Evolutionary conservation across 1,284 basidiomycete species (phyloP), one percentile per base, ranked within the genome.

Genomic region (Chalciporus sp.): DNA sequence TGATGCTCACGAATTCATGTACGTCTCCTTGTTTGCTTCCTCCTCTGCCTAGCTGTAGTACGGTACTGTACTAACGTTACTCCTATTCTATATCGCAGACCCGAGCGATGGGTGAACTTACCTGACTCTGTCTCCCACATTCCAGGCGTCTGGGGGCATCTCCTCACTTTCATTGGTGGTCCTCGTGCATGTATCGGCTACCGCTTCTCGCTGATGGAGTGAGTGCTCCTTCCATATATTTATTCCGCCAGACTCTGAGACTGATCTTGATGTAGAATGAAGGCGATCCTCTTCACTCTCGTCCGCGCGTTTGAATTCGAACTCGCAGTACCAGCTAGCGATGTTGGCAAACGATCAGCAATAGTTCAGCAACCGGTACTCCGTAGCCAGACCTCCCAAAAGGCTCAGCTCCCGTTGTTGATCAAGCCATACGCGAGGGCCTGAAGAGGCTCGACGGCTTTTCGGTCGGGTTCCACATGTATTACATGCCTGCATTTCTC

Each of bases 131-230:
- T 72, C 1, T 64, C 69, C 3, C 66, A 63, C 1, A 74, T 87
- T 23, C 86, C 86, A 2, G 80, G 84, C 0, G 74, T 88, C 0
- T 86, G 77, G 78, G 75, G 79, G 7, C 78, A 87, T 56, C 58
- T 82, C 55, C 68, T 88, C 35, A 78, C 80, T 1, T 90, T 89
- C 75, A 61, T 84, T 9, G 80, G 81, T n/a, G 85, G 85, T 0
- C 77, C 83, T 8, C 76, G 79, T 41, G 76, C 82, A 3, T 87
- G 85, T 62, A 87, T 88, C 42, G 88, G 88, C 2, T 91, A 86
- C 67, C 80, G 85, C 4, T 90, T 91, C 65, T 79, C 88, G 6
- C 61, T 91, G n/a, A 73, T 82, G 19, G 88, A 91, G 83, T 84
- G 58, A 63, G 76, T 68, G 27, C 8, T 16, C 20, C 2, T 16